Evolutionary conservation across 78 protist species (phyloP).

Genomic region (Dictyostelium intermedium): DNA sequence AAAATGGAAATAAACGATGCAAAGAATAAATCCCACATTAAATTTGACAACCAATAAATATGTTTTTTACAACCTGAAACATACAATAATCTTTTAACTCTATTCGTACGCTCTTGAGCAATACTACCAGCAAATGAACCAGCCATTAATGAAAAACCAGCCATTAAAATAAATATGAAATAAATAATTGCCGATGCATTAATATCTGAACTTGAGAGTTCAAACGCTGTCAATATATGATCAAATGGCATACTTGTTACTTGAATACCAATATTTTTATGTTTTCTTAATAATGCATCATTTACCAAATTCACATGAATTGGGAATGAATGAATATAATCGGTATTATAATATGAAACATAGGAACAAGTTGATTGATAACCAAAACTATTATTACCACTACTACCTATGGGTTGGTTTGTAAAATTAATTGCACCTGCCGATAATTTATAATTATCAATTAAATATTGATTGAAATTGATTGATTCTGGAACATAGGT

Average conservation of each 20-base stretch:
- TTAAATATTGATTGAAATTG: neutral
- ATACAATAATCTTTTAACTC: conserved; percentile 40
- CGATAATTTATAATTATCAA: neutral
- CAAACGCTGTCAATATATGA: conserved; percentile 15
- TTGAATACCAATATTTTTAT: neutral
- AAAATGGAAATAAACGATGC: neutral
- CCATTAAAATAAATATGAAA: conserved; percentile 3
- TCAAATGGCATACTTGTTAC: conserved; percentile 28
- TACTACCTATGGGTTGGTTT: neutral
- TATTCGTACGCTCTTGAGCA: conserved; percentile 6
- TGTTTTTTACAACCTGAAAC: conserved; percentile 60
- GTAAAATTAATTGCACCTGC: conserved; percentile 23
- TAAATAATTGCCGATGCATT: conserved; percentile 9
- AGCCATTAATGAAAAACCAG: conserved; percentile 12
- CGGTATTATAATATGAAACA: neutral
- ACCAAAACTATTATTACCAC: neutral
- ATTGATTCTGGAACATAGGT: neutral
- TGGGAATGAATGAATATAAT: conserved; percentile 18
- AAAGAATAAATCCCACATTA: conserved; percentile 31
- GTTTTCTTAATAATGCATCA: conserved; percentile 4
- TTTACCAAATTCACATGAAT: conserved; percentile 28
- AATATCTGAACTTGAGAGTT: neutral
- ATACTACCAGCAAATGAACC: conserved; percentile 26
- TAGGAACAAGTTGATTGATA: neutral
- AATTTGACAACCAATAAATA: conserved; percentile 55